Conservation (phyloP, 2,329 filamentous ascomycete genomes). For the Trematosphaeria pertusa region DNA sequence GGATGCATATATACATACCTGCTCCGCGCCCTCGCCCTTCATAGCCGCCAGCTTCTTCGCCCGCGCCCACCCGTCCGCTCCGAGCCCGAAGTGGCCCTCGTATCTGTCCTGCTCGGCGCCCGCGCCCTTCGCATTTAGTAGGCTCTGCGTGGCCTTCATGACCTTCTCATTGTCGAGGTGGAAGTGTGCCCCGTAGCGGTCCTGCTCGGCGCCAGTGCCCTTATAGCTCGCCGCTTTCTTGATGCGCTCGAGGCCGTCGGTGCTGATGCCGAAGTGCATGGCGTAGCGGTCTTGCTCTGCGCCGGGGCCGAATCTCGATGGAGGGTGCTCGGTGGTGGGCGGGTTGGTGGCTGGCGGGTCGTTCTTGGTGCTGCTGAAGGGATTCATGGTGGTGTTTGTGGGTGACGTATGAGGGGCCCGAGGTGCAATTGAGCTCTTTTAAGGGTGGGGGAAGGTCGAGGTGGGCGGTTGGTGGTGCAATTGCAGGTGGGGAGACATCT, state of each 20-base stretch:
- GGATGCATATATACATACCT: conserved; percentile 27
- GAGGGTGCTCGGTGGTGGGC: conserved; percentile 6
- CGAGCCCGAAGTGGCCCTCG: conserved; percentile 29
- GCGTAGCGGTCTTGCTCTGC: conserved; percentile 42
- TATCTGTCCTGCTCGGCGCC: conserved; percentile 33
- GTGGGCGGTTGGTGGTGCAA: neutral
- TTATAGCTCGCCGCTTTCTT: conserved; percentile 25
- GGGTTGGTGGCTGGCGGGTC: conserved; percentile 5
- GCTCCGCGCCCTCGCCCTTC: conserved; percentile 38
- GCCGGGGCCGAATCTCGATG: conserved; percentile 32
- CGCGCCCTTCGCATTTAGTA: conserved; percentile 11
- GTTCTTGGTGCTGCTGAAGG: conserved; percentile 17
- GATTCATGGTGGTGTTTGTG: conserved; percentile 12
- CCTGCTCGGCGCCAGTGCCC: conserved; percentile 40
- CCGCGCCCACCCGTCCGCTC: conserved; percentile 38
- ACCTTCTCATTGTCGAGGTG: conserved; percentile 33
- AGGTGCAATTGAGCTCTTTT: neutral
- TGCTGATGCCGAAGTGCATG: conserved; percentile 23
- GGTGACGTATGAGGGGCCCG: neutral
- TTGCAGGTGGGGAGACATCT: neutral
- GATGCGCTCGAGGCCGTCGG: conserved; percentile 23
- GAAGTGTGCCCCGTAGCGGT: conserved; percentile 41
- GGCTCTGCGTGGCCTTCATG: conserved; percentile 16
- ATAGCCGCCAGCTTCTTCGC: conserved; percentile 34
- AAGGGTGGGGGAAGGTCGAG: neutral